These are phyloP conservation scores for Clavispora fructus DNA, from an alignment of 805 yeast species.

Conservation along the genomic window DNA sequence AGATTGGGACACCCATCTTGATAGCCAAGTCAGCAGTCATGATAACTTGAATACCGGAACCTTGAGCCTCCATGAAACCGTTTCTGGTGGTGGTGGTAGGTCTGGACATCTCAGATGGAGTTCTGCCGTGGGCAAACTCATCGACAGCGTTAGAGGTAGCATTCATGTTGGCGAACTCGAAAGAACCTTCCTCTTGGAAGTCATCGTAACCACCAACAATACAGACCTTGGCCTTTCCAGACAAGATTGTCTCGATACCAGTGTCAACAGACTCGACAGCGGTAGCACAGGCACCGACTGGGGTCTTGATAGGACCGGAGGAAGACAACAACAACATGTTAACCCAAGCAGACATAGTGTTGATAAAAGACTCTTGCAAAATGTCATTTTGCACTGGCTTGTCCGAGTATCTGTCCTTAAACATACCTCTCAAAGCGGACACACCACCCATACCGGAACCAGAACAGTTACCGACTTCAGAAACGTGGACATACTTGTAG, in stretches of 20 bases:
- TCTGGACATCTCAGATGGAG: slow-evolving; percentile 98
- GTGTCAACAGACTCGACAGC: slow-evolving; percentile 95
- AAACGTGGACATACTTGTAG: slow-evolving; percentile 95
- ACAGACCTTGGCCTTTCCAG: slow-evolving; percentile 94
- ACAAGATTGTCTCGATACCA: slow-evolving; percentile 88
- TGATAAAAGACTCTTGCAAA: slow-evolving; percentile 95
- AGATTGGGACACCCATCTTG: slow-evolving; percentile 98
- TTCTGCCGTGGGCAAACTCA: slow-evolving; percentile 92
- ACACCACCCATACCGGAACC: slow-evolving; percentile 99
- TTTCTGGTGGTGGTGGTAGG: slow-evolving; percentile 94
- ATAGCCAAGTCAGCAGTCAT: slow-evolving; percentile 94
- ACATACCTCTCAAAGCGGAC: slow-evolving; percentile 94
- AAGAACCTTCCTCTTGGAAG: slow-evolving; percentile 98
- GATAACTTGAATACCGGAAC: slow-evolving; percentile 95
- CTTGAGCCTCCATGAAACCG: slow-evolving; percentile 99
- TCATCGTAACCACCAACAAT: slow-evolving; percentile 99
- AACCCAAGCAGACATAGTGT: slow-evolving; percentile 99
- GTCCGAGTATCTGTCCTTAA: slow-evolving; percentile 89
- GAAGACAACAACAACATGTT: slow-evolving; percentile 95
- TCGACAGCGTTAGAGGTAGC: slow-evolving; percentile 89
- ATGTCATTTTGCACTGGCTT: slow-evolving; percentile 95
- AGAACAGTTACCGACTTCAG: slow-evolving; percentile 98
- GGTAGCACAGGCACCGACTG: slow-evolving; percentile 99
- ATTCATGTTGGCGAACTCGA: slow-evolving; percentile 97
- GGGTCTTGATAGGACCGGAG: slow-evolving; percentile 98